Evolutionary conservation across 441 rosid genomes (phyloP).

Genomic region (Croton setiger): DNA sequence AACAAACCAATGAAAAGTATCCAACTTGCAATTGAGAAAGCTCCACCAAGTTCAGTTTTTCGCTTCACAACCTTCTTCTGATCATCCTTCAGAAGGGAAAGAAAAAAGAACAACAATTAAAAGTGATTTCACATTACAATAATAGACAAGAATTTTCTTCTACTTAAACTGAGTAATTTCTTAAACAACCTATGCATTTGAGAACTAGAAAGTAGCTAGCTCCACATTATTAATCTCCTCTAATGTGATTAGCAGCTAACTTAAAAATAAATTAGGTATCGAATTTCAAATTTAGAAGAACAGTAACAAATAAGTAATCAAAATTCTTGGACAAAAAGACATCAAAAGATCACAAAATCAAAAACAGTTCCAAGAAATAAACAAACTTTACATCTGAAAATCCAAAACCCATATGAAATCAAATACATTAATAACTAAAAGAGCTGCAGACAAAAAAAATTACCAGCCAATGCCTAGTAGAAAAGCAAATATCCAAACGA

Average conservation of each 20-base stretch:
- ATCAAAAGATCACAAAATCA: background rate
- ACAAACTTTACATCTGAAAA: no score
- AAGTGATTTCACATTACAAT: background rate
- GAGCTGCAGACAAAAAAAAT: constrained; percentile 23
- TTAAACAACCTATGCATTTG: background rate
- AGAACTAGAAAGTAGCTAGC: background rate
- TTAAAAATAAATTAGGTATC: background rate
- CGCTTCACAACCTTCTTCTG: constrained; percentile 71
- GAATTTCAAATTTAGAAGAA: constrained; percentile 1
- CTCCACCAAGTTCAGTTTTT: constrained; percentile 95
- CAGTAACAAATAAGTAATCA: no score
- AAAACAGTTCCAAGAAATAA: background rate
- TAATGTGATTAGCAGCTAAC: background rate
- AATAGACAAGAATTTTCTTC: background rate
- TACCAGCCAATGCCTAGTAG: constrained; percentile 99
- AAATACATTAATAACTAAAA: background rate
- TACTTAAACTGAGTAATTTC: background rate
- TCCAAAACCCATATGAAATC: no score
- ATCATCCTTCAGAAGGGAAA: constrained; percentile 58
- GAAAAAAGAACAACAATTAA: background rate
- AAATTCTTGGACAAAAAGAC: background rate
- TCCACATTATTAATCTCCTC: background rate
- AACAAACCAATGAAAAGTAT: constrained; percentile 88
- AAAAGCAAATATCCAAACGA: constrained; percentile 78
- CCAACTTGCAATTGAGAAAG: constrained; percentile 94